Evolutionary conservation across 306 rosid genomes (phyloP), one percentile per base, ranked within the genome.

Genomic region (Vigna angularis): DNA sequence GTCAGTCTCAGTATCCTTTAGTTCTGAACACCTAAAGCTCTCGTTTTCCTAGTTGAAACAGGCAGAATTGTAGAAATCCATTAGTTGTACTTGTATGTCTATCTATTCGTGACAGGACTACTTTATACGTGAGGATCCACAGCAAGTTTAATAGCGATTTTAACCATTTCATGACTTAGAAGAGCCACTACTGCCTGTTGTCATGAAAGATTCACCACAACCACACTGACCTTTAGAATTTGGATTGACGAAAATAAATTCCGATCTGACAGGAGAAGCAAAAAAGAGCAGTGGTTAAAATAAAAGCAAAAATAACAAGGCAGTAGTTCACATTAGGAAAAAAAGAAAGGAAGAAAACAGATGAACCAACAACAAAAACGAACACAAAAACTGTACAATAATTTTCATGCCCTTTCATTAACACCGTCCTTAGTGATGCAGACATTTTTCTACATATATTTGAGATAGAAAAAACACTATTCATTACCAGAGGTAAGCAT

Each of bases 191-290:
- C 74, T 75, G 76, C 86, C 12, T 48, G 88, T 89, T 56, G 97
- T 92, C 97, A 92, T 87, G 83, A 92, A 92, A 61, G 97, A 92
- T 79, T 92, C 97, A 61, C 98, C 98, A 70, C 98, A 94, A 36
- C 98, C 98, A 86, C 98, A 94, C 73, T 94, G 95, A 50, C 97
- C 98, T 88, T 92, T 90, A 6, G 98, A 94, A 81, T 94, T 94
- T 52, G 98, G 98, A 79, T 95, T 95, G 74, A 95, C 83, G 66
- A 95, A 95, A 52, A 95, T 81, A 47, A 95, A 95, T 88, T 95
- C 98, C 0, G 98, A 95, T 79, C 98, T 95, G 91, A 56, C 66
- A 61, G 24, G 52, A 63, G 16, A 69, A 68, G 68, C 30, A 30
- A 22, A 44, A 14, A 11, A 61, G 16, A n/a, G 22, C n/a, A 3